These are phyloP conservation scores for Salix exigua DNA, from an alignment of 345 rosid genomes.

Conservation along the genomic window DNA sequence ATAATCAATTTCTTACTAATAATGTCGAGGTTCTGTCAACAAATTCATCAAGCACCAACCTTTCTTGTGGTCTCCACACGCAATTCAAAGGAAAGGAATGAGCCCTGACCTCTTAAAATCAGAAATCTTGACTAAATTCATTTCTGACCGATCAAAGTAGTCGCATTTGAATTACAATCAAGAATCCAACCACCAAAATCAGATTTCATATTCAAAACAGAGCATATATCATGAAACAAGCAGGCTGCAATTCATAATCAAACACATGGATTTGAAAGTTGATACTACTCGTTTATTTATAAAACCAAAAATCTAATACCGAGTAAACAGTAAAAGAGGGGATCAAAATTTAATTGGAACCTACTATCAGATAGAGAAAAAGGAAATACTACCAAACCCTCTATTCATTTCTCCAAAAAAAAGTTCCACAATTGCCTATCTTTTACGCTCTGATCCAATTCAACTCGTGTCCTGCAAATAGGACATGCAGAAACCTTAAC, in stretches of 20 bases:
- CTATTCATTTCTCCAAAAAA: conserved; percentile 19
- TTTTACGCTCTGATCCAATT: conserved; percentile 9
- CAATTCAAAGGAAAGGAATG: not conserved
- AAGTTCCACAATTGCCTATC: conserved; percentile 24
- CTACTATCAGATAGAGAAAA: conserved; percentile 13
- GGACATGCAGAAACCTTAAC: conserved; percentile 70
- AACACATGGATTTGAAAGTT: not conserved
- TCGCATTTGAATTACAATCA: not conserved
- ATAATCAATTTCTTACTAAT: not conserved
- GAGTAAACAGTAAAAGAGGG: not conserved
- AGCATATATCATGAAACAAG: not conserved
- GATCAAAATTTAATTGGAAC: conserved; percentile 4
- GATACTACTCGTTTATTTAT: not conserved
- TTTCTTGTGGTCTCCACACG: not conserved
- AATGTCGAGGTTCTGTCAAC: not conserved
- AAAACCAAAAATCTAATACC: not conserved
- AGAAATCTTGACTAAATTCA: not conserved
- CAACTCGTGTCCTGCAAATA: conserved; percentile 54
- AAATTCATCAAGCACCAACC: not conserved
- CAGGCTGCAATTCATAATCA: not conserved
- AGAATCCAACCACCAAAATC: not conserved
- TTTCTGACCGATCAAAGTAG: not conserved
- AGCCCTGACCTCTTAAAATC: not conserved
- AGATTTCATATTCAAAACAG: not conserved
- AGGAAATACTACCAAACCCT: conserved; percentile 31